Conservation (phyloP, 192 early-diverging fungal genomes). For the Podila horticola region DNA sequence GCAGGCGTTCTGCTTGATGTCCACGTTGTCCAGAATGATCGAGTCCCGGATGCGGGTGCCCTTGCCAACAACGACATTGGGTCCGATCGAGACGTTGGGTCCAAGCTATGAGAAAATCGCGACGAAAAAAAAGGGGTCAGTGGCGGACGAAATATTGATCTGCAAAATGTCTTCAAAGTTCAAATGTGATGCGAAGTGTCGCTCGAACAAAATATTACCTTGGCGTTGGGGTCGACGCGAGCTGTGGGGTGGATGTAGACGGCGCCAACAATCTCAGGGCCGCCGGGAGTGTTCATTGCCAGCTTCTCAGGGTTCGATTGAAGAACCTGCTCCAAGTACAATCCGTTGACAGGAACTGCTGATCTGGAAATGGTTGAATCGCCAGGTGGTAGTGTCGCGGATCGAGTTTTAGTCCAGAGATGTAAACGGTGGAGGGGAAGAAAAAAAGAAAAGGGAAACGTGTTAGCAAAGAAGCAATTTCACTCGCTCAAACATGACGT, state of each 20-base stretch:
- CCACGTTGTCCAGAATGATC: slow-evolving; percentile 92
- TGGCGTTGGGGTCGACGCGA: slow-evolving; percentile 90
- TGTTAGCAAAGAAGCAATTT: background rate
- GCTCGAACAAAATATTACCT: slow-evolving; percentile 40
- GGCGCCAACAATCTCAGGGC: slow-evolving; percentile 87
- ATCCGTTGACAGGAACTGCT: slow-evolving; percentile 92
- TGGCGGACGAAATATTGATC: slow-evolving; percentile 4
- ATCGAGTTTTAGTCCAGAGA: background rate
- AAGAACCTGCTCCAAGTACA: slow-evolving; percentile 89
- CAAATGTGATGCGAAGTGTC: background rate
- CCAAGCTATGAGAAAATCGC: slow-evolving; percentile 70
- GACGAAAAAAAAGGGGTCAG: background rate
- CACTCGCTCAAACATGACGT: too few relatives aligned
- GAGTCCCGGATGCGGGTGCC: slow-evolving; percentile 95
- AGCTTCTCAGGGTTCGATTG: slow-evolving; percentile 70
- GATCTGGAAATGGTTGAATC: slow-evolving; percentile 62
- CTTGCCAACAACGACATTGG: slow-evolving; percentile 86
- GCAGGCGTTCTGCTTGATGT: slow-evolving; percentile 90
- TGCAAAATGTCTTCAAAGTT: background rate
- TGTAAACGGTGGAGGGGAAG: too few relatives aligned
- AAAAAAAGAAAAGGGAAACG: background rate
- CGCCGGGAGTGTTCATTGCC: slow-evolving; percentile 60
- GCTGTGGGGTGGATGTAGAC: slow-evolving; percentile 97
- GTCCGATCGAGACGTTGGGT: slow-evolving; percentile 96
- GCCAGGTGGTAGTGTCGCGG: background rate